These are phyloP conservation scores for Candida pini DNA, from an alignment of 805 yeast species.

Conservation along the genomic window DNA sequence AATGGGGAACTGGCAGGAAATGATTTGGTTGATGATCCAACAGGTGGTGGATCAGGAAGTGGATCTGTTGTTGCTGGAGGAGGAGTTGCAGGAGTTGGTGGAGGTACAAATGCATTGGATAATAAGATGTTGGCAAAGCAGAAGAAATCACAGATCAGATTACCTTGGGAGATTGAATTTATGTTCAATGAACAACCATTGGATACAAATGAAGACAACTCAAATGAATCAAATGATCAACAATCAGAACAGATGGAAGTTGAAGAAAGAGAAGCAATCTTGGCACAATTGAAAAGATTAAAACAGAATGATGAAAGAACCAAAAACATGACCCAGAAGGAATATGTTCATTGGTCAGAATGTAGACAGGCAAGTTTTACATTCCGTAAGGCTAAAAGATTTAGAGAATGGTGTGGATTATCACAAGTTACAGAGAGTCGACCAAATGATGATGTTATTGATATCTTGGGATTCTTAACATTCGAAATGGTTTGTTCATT, in stretches of 20 bases:
- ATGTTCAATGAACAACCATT: conserved; percentile 90
- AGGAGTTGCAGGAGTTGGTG: conserved; percentile 33
- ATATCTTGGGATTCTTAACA: conserved; percentile 89
- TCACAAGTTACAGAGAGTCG: conserved; percentile 77
- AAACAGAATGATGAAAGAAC: conserved; percentile 95
- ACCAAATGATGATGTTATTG: conserved; percentile 95
- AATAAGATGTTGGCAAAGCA: conserved; percentile 46
- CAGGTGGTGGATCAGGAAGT: conserved; percentile 10
- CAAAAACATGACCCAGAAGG: conserved; percentile 88
- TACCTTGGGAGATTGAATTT: conserved; percentile 94
- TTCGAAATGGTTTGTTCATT: conserved; percentile 94
- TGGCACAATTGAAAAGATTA: conserved; percentile 81
- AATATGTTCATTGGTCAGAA: conserved; percentile 98
- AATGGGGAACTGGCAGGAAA: conserved; percentile 39
- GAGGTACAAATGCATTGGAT: conserved; percentile 32
- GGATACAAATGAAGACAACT: conserved; percentile 60
- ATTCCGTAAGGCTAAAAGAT: conserved; percentile 87
- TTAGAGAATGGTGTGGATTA: conserved; percentile 94
- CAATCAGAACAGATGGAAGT: conserved; percentile 45
- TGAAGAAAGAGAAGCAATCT: conserved; percentile 82
- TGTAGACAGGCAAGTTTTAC: conserved; percentile 97
- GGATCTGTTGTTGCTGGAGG: conserved; percentile 35
- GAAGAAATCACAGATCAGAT: conserved; percentile 71
- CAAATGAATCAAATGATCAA: conserved; percentile 34
- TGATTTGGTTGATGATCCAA: conserved; percentile 29